Evolutionary conservation across 108 stramenopile genomes (phyloP).

Genomic region (Licmophora abbreviata): DNA sequence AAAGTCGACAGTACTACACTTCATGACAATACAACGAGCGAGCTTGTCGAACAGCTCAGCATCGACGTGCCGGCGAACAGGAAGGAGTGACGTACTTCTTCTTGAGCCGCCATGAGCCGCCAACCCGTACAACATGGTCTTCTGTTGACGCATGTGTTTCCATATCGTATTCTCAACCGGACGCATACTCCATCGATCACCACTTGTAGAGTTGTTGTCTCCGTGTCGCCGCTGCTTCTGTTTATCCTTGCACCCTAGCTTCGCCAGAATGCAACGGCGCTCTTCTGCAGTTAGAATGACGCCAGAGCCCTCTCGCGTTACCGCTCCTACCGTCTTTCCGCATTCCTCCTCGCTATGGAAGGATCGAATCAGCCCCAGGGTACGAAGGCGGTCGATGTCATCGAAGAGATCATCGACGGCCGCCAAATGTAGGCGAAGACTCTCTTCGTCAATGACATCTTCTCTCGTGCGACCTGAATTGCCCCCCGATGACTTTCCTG

Average conservation of each 20-base stretch:
- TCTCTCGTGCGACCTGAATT: background rate
- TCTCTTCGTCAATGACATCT: background rate
- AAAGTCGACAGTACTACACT: constrained; percentile 14
- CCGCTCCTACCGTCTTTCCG: constrained; percentile 51
- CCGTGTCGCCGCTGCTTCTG: background rate
- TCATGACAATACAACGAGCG: constrained; percentile 21
- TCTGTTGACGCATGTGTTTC: constrained; percentile 73
- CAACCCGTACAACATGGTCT: constrained; percentile 14
- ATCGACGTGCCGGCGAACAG: constrained; percentile 62
- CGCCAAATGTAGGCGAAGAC: background rate
- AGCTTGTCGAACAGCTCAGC: constrained; percentile 36
- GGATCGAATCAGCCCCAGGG: constrained; percentile 57
- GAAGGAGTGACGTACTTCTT: constrained; percentile 26
- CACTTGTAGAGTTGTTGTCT: constrained; percentile 1
- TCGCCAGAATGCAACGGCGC: constrained; percentile 32
- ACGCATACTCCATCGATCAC: constrained; percentile 1
- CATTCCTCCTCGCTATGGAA: constrained; percentile 77
- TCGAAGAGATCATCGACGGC: background rate
- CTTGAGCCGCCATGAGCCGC: background rate
- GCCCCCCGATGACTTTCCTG: too few relatives aligned
- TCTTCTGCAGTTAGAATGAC: constrained; percentile 49
- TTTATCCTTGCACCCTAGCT: constrained; percentile 28
- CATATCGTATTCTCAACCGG: constrained; percentile 44
- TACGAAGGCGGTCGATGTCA: background rate
- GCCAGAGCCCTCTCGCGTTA: constrained; percentile 14